Evolutionary conservation across 1,139 yeast genomes (phyloP).

Genomic region (Hyphopichia fennica): DNA sequence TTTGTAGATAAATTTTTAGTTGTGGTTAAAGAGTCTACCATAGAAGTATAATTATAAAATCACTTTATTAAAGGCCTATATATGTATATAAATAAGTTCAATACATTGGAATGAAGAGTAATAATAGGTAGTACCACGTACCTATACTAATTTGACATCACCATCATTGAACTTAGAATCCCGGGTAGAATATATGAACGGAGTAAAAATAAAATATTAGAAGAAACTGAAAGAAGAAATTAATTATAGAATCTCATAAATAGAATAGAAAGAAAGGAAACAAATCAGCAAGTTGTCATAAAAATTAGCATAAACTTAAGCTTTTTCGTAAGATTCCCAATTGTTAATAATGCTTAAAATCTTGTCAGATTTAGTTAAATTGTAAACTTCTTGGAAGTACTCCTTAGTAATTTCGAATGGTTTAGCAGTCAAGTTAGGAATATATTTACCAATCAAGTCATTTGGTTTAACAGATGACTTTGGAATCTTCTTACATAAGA

Average conservation of each 20-base stretch:
- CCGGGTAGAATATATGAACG: slow-evolving; percentile 1
- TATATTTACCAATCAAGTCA: slow-evolving; percentile 88
- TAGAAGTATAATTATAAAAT: neutral
- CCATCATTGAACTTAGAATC: neutral
- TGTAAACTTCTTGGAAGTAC: slow-evolving; percentile 93
- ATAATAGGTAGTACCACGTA: slow-evolving; percentile 13
- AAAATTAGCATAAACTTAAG: slow-evolving; percentile 20
- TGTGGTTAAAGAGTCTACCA: too few species aligned
- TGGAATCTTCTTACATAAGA: slow-evolving; percentile 93
- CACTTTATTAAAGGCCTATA: neutral
- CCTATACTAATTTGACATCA: neutral
- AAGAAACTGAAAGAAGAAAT: neutral
- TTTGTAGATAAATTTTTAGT: too few species aligned
- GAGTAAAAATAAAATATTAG: neutral
- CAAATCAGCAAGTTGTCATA: neutral
- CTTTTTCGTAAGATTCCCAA: slow-evolving; percentile 83
- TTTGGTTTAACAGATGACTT: slow-evolving; percentile 94
- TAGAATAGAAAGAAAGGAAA: neutral
- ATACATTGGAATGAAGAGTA: neutral
- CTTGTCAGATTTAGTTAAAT: slow-evolving; percentile 87
- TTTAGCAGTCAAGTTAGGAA: slow-evolving; percentile 97
- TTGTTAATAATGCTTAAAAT: slow-evolving; percentile 86
- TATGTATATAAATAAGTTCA: neutral
- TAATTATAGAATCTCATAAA: neutral
- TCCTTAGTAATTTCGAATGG: slow-evolving; percentile 96